A percentile compares a stretch with the other conserved stretches of the same genome.
Conservation (phyloP, 2,329 filamentous ascomycete genomes). For the Colletotrichum cereale region DNA sequence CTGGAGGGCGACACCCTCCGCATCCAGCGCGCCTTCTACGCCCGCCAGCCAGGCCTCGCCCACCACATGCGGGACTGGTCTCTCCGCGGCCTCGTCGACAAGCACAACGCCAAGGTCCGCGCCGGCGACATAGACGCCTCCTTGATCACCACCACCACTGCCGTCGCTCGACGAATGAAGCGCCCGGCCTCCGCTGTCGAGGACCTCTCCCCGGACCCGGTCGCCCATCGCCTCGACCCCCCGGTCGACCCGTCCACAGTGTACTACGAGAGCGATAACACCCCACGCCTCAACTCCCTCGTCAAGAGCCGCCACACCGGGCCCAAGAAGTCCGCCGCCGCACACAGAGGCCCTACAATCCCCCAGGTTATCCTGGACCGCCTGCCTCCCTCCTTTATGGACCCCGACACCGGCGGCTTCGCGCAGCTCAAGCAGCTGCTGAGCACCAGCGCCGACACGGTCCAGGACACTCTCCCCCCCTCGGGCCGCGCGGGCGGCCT, state of each 20-base stretch:
- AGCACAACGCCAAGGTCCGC: not conserved
- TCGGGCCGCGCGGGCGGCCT: not conserved
- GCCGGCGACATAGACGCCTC: not conserved
- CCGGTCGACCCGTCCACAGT: too few species aligned
- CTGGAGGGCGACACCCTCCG: conserved; percentile 11
- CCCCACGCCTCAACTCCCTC: conserved; percentile 25
- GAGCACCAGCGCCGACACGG: not conserved
- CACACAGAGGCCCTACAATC: not conserved
- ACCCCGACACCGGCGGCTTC: not conserved
- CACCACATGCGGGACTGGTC: conserved; percentile 26
- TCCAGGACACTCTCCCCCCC: not conserved
- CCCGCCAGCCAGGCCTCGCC: not conserved
- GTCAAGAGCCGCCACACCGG: not conserved
- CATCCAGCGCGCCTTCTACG: conserved; percentile 22
- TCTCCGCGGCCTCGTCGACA: conserved; percentile 13
- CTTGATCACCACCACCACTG: not conserved
- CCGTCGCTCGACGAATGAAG: not conserved
- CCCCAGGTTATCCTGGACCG: not conserved
- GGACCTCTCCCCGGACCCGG: not conserved
- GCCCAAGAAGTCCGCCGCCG: not conserved
- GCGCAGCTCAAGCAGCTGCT: not conserved
- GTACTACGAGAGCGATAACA: conserved; percentile 11
- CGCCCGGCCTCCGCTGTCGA: conserved; percentile 11
- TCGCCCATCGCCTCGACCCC: not conserved
- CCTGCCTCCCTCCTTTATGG: not conserved